These are phyloP conservation scores for Candida labiduridarum DNA, from an alignment of 1,139 yeast genomes.

Conservation along the genomic window DNA sequence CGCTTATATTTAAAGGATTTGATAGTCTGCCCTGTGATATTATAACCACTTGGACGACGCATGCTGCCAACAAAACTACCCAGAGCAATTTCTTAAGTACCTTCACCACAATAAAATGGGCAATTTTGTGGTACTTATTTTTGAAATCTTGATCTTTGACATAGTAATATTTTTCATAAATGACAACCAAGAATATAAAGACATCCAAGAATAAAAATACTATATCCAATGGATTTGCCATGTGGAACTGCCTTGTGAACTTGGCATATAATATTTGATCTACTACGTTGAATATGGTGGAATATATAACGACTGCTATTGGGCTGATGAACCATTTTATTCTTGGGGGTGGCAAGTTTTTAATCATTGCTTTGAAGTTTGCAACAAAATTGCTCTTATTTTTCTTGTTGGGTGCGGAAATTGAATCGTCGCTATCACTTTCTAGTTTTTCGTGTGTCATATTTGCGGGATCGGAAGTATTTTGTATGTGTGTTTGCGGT, in stretches of 20 bases:
- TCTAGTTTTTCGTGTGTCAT: slow-evolving; percentile 3
- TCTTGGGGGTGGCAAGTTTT: slow-evolving; percentile 3
- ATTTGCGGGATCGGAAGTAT: not conserved
- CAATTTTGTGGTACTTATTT: not conserved
- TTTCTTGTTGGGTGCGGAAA: not conserved
- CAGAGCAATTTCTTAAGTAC: slow-evolving; percentile 14
- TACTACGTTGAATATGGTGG: slow-evolving; percentile 13
- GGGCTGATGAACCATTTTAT: slow-evolving; percentile 13
- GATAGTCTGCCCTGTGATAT: slow-evolving; percentile 16
- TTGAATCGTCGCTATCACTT: not conserved
- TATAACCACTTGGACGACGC: slow-evolving; percentile 15
- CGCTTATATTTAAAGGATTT: slow-evolving; percentile 15
- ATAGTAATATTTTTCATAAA: slow-evolving; percentile 7
- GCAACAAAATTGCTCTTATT: not conserved
- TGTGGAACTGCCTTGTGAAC: slow-evolving; percentile 7
- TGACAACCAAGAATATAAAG: slow-evolving; percentile 9
- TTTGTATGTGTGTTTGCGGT: not conserved
- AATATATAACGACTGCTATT: slow-evolving; percentile 11
- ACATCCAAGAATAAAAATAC: slow-evolving; percentile 6
- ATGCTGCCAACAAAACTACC: slow-evolving; percentile 14
- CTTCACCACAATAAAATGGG: slow-evolving; percentile 8
- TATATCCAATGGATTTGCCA: slow-evolving; percentile 5
- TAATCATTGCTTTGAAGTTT: not conserved
- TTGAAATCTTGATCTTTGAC: slow-evolving; percentile 1
- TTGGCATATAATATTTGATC: slow-evolving; percentile 11